Percentiles rank a stretch among this genome's conserved stretches.
Conservation (phyloP, 2,329 filamentous ascomycete genomes). For the Tolypocladium ovalisporum region DNA sequence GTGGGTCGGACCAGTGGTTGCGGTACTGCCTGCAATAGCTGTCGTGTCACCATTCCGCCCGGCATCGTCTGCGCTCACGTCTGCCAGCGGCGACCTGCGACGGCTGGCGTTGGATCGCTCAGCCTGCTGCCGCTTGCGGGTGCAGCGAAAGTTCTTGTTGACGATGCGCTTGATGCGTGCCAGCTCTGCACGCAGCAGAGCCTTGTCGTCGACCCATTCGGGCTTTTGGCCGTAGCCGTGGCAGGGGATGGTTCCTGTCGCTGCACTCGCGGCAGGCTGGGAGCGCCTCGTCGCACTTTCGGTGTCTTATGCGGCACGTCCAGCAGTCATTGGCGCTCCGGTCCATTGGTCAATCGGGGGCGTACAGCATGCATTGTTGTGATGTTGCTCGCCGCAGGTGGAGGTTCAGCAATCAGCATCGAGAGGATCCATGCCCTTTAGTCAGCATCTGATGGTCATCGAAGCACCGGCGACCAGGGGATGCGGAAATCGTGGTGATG, state of each 20-base stretch:
- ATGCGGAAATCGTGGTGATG: too few relatives aligned
- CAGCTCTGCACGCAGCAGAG: slow-evolving; percentile 15
- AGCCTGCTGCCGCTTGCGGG: slow-evolving; percentile 1
- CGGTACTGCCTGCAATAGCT: background rate
- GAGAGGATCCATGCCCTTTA: too few relatives aligned
- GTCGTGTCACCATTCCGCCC: background rate
- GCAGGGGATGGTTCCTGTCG: slow-evolving; percentile 10
- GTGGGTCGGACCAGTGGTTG: background rate
- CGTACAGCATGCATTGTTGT: background rate
- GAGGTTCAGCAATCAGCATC: too few relatives aligned
- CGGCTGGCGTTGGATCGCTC: background rate
- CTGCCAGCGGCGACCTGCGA: background rate
- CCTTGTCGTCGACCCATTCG: slow-evolving; percentile 19
- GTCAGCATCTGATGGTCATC: too few relatives aligned
- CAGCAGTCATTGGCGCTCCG: slow-evolving; percentile 14
- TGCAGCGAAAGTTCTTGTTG: slow-evolving; percentile 12
- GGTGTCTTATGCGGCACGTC: slow-evolving; percentile 17
- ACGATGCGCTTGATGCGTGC: slow-evolving; percentile 12
- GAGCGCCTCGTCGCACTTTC: slow-evolving; percentile 15
- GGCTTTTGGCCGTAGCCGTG: slow-evolving; percentile 21
- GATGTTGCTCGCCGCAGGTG: background rate
- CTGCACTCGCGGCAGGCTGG: slow-evolving; percentile 14
- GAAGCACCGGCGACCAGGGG: too few relatives aligned
- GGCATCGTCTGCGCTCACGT: background rate
- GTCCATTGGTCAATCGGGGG: slow-evolving; percentile 1